Conservation (phyloP, 2,329 filamentous ascomycete species). For the Furcasterigmium sp. region DNA sequence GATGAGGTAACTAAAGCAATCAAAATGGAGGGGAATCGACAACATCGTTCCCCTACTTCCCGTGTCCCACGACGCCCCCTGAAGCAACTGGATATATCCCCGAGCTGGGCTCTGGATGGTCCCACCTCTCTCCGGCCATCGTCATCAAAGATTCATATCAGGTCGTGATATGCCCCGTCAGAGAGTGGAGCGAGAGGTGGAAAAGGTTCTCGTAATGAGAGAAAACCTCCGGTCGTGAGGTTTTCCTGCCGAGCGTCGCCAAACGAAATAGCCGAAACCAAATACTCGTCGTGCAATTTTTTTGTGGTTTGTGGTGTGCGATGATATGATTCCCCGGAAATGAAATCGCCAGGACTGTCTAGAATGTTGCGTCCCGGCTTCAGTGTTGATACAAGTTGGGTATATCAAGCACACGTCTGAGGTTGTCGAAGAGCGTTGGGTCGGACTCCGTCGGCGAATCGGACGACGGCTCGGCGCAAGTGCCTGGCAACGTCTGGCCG, state of each 20-base stretch:
- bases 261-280: not conserved
- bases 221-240: constrained; percentile 8
- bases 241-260: not conserved
- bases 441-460: constrained; percentile 34
- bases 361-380: not conserved
- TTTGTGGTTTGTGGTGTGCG: constrained; percentile 4
- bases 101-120: not conserved
- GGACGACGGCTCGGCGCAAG: constrained; percentile 32
- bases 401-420: constrained; percentile 29
- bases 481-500: constrained; percentile 31
- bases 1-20: constrained; percentile 2
- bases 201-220: no score
- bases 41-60: constrained; percentile 5
- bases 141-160: constrained; percentile 1
- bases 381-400: constrained; percentile 3
- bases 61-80: not conserved
- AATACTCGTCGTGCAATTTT: not conserved
- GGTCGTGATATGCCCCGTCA: constrained; percentile 10
- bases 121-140: not conserved
- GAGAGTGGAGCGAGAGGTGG: not conserved
- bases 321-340: not conserved
- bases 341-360: not conserved
- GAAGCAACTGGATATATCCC: constrained; percentile 1
- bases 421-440: constrained; percentile 20
- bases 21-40: constrained; percentile 9